These are phyloP conservation scores for Colletotrichum echinochloae DNA, from an alignment of 2,329 filamentous ascomycete genomes.

Conservation along the genomic window DNA sequence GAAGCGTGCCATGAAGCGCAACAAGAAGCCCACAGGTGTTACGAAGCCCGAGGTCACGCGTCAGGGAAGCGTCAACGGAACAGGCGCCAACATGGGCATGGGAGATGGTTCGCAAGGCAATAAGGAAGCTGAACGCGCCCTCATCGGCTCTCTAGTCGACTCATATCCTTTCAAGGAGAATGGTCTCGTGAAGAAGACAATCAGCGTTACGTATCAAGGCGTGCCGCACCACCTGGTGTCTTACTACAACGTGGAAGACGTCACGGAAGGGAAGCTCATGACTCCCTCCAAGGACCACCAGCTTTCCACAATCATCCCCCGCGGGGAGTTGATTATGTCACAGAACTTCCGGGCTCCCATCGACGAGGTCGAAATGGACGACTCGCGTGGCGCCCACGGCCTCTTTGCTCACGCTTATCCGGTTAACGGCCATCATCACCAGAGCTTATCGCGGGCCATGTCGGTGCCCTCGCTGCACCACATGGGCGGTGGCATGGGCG, in stretches of 20 bases:
- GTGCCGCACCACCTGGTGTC: slow-evolving; percentile 88
- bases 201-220: slow-evolving; percentile 80
- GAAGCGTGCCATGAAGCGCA: slow-evolving; percentile 83
- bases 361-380: slow-evolving; percentile 65
- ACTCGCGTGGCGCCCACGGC: slow-evolving; percentile 29
- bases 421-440: slow-evolving; percentile 40
- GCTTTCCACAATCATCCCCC: slow-evolving; percentile 64
- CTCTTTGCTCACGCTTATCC: slow-evolving; percentile 29
- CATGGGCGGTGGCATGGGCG: slow-evolving; percentile 23
- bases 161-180: slow-evolving; percentile 87
- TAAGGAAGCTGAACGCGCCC: slow-evolving; percentile 38
- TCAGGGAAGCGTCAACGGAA: slow-evolving; percentile 26
- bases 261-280: slow-evolving; percentile 69
- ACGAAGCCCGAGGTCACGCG: slow-evolving; percentile 50
- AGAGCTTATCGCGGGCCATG: slow-evolving; percentile 45
- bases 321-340: slow-evolving; percentile 67
- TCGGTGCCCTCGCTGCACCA: slow-evolving; percentile 35
- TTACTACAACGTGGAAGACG: slow-evolving; percentile 87
- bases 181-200: slow-evolving; percentile 92
- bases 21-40: slow-evolving; percentile 56
- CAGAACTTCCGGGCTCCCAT: slow-evolving; percentile 76
- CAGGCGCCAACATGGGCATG: slow-evolving; percentile 21
- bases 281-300: slow-evolving; percentile 65
- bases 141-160: slow-evolving; percentile 77
- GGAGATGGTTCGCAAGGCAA: slow-evolving; percentile 30